phyloP scores from a whole-genome alignment of 257 asterid species.

The Solanum phureja region DNA sequence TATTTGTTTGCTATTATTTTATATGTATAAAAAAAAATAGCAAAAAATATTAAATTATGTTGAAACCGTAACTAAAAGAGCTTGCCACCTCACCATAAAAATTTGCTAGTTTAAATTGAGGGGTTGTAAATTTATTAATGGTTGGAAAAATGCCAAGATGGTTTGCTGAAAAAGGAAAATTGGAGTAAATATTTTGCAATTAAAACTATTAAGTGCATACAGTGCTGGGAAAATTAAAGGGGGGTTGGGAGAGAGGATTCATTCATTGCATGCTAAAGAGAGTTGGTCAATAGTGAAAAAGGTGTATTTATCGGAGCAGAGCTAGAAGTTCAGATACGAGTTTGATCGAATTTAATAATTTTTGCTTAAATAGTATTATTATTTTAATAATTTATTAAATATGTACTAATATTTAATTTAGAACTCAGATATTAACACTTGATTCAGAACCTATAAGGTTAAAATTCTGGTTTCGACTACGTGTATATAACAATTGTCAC shows the following conservation, averaged over 20 bases:
- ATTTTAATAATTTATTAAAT: too few species aligned
- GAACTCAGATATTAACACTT: too few species aligned
- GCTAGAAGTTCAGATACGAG: neutral
- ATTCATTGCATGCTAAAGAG: neutral
- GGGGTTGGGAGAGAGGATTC: neutral
- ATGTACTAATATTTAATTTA: too few species aligned
- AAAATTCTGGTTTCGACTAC: too few species aligned
- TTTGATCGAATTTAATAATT: too few species aligned
- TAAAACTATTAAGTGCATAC: neutral
- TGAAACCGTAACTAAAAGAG: neutral
- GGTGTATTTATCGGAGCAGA: neutral
- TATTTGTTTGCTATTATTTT: neutral
- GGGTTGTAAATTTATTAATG: slow-evolving; percentile 9
- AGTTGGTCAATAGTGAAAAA: neutral
- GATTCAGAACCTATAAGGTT: neutral
- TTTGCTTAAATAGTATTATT: too few species aligned
- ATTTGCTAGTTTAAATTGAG: slow-evolving; percentile 7
- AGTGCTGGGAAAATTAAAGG: neutral
- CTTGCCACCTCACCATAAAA: neutral
- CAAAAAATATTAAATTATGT: neutral
- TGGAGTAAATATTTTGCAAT: slow-evolving; percentile 6
- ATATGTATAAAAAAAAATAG: neutral
- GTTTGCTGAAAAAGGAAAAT: slow-evolving; percentile 11
- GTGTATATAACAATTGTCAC: neutral
- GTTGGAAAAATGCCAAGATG: slow-evolving; percentile 9